phyloP scores from a whole-genome alignment of 1,284 basidiomycete genomes.

The Trichosporon faecale region DNA sequence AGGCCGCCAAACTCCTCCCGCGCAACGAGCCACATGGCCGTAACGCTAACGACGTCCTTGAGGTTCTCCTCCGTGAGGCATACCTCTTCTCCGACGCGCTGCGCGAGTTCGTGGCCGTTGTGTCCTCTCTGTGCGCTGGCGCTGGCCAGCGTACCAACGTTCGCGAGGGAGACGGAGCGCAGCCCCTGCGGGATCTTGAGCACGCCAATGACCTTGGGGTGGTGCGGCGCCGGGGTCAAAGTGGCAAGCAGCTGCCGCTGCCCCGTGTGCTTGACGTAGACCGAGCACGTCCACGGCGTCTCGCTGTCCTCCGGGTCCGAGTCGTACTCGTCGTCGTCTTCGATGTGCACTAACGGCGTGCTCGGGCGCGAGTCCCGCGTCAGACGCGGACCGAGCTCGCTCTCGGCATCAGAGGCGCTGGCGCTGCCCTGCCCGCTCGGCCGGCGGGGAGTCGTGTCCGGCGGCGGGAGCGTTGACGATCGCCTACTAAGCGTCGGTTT shows the following conservation, averaged over 20 bases:
- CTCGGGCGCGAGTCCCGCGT: not conserved
- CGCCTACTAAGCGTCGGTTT: not conserved
- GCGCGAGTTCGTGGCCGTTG: slow-evolving; percentile 21
- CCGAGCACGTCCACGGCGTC: slow-evolving; percentile 82
- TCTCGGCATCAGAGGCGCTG: slow-evolving; percentile 1
- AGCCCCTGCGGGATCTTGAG: slow-evolving; percentile 84
- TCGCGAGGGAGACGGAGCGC: slow-evolving; percentile 60
- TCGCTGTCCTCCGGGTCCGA: slow-evolving; percentile 94
- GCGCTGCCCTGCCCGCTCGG: not conserved
- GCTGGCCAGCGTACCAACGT: slow-evolving; percentile 8
- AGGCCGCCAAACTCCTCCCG: slow-evolving; percentile 88
- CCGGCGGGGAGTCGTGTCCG: not conserved
- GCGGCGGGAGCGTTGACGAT: not conserved
- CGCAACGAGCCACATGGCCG: slow-evolving; percentile 86
- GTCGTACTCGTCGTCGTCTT: slow-evolving; percentile 50
- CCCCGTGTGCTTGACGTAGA: slow-evolving; percentile 49
- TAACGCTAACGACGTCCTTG: slow-evolving; percentile 86
- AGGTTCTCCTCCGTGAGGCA: slow-evolving; percentile 83
- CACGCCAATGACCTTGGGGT: slow-evolving; percentile 89
- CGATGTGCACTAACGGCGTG: not conserved
- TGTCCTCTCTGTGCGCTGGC: not conserved
- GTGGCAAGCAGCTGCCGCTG: slow-evolving; percentile 58
- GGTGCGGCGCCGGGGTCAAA: slow-evolving; percentile 87
- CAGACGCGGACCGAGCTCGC: not conserved
- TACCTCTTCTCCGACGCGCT: slow-evolving; percentile 53